These are phyloP conservation scores for Desmodesmus armatus DNA, from an alignment of 139 green algal genomes.

Conservation along the genomic window DNA sequence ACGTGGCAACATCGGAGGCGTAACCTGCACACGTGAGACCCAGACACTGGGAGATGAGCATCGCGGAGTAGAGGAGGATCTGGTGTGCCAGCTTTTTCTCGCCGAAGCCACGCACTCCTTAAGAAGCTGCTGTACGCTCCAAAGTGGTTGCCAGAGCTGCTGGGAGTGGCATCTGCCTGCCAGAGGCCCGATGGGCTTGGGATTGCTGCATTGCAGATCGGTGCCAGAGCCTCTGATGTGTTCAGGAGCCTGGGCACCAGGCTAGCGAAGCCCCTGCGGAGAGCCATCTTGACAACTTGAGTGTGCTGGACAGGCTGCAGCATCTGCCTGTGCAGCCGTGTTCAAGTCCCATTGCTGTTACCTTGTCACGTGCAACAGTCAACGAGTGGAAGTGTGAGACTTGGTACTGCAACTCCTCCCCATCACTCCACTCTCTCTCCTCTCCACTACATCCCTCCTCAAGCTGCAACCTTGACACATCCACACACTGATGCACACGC, in stretches of 20 bases:
- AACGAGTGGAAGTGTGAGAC: too few relatives aligned
- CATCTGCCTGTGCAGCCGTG: neutral
- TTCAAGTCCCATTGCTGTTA: too few relatives aligned
- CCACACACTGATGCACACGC: too few relatives aligned
- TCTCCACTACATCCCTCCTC: too few relatives aligned
- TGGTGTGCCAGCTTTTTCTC: too few relatives aligned
- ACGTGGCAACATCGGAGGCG: conserved; percentile 38
- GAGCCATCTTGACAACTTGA: conserved; percentile 42
- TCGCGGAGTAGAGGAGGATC: neutral
- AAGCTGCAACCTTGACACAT: too few relatives aligned
- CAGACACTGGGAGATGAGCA: neutral
- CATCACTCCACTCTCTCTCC: too few relatives aligned
- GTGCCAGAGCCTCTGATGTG: neutral
- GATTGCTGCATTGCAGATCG: too few relatives aligned
- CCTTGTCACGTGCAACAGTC: neutral
- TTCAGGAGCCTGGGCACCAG: conserved; percentile 42
- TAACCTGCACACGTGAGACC: conserved; percentile 13
- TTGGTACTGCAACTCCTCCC: neutral
- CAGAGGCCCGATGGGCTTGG: too few relatives aligned
- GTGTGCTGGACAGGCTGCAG: neutral
- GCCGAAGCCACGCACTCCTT: neutral
- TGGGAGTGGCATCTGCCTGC: conserved; percentile 7
- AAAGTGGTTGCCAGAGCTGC: conserved; percentile 9
- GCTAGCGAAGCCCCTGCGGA: conserved; percentile 1
- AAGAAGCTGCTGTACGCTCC: neutral